Conservation (phyloP, 257 asterid species). For the Mitragyna speciosa region DNA sequence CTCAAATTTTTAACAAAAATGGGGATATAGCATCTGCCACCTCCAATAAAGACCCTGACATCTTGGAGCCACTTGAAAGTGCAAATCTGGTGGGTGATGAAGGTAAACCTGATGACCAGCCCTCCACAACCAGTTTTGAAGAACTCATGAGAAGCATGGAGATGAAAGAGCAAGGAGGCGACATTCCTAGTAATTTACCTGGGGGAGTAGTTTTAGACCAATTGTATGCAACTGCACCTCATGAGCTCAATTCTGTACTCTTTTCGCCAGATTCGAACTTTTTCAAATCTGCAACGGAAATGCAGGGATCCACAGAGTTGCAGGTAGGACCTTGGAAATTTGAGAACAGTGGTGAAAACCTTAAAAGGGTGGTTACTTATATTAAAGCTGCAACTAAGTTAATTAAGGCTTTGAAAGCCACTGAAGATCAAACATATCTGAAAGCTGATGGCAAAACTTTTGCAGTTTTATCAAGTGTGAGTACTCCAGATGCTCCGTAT, state of each 20-base stretch:
- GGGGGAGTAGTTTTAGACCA: slow-evolving; percentile 85
- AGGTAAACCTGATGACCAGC: slow-evolving; percentile 50
- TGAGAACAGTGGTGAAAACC: slow-evolving; percentile 60
- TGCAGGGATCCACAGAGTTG: slow-evolving; percentile 74
- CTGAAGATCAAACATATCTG: slow-evolving; percentile 80
- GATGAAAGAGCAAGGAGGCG: slow-evolving; percentile 61
- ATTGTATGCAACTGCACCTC: slow-evolving; percentile 56
- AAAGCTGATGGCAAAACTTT: slow-evolving; percentile 74
- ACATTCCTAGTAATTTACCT: slow-evolving; percentile 60
- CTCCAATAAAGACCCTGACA: slow-evolving; percentile 48
- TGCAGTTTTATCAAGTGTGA: slow-evolving; percentile 65
- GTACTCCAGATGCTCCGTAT: slow-evolving; percentile 96
- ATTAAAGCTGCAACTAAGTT: slow-evolving; percentile 78
- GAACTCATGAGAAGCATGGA: slow-evolving; percentile 66
- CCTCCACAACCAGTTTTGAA: slow-evolving; percentile 55
- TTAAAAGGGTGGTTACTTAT: slow-evolving; percentile 59
- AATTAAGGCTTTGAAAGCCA: slow-evolving; percentile 79
- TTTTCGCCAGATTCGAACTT: slow-evolving; percentile 74
- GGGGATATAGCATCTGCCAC: slow-evolving; percentile 49
- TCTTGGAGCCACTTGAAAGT: slow-evolving; percentile 50
- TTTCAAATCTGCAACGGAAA: slow-evolving; percentile 52
- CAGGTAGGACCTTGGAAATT: slow-evolving; percentile 77
- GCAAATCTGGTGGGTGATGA: slow-evolving; percentile 35
- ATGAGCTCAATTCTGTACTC: slow-evolving; percentile 63
- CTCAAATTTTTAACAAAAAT: slow-evolving; percentile 74